Evolutionary conservation across 305 asterid species (phyloP).

Genomic region (Fraxinus paxiana): DNA sequence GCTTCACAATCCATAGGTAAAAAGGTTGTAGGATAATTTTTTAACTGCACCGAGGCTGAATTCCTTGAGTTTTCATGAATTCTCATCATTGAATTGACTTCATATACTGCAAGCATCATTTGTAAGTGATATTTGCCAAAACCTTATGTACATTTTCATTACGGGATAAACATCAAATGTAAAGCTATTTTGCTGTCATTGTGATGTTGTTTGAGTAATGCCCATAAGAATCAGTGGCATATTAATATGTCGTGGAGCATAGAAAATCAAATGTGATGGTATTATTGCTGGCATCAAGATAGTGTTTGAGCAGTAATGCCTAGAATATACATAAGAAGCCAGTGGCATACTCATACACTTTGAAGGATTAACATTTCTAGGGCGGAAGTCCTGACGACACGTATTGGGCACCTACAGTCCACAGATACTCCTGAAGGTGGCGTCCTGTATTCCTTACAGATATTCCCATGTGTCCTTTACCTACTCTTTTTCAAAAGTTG

Average conservation of each 20-base stretch:
- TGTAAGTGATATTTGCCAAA: background rate
- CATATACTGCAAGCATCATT: background rate
- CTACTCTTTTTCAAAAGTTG: background rate
- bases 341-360: background rate
- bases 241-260: background rate
- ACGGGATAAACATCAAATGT: background rate
- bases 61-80: background rate
- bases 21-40: background rate
- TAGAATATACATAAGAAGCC: background rate
- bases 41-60: background rate
- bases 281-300: background rate
- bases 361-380: background rate
- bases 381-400: background rate
- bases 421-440: background rate
- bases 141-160: background rate
- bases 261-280: background rate
- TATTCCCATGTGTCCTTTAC: background rate
- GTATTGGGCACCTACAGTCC: background rate
- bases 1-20: background rate
- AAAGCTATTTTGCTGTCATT: background rate
- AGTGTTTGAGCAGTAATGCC: background rate
- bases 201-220: constrained; percentile 1
- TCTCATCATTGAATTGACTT: background rate
- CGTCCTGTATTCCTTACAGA: background rate
- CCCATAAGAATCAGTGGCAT: background rate